Base-by-base conservation (phyloP, 192 early-diverging fungal genomes). In the Mortierella antarctica region DNA sequence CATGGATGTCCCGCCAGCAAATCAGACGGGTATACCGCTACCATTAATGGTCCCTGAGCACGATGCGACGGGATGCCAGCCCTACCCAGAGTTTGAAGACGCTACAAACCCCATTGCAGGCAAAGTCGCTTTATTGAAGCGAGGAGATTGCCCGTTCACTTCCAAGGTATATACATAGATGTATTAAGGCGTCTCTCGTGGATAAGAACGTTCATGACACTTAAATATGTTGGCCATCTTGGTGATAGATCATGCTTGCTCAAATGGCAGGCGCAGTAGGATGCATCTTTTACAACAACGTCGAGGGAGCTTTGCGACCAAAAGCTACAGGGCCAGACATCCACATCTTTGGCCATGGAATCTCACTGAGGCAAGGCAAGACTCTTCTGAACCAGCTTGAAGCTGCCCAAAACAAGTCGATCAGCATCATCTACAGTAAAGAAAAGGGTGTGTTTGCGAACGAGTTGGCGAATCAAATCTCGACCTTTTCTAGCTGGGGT, bases 401-500 rank as follows among this genome's bases (percentile, higher is more conserved):
- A 42, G 18, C 55, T 9, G 42, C 50, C 5, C n/a, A 60, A 18
- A 70, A 53, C 14, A 50, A 52, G 2, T 15, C 49, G 23, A 52
- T 78, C 62, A 52, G 65, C 15, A 58, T 78, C 17, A 51, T 52
- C 7, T 78, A 70, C 50, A 78, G 65, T n/a, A 6, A 45, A 13
- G 49, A 70, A 42, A 78, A 78, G 56, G 74, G 62, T 7, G 62
- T 78, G 6, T 70, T 81, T 50, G 65, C 57, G n/a, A 84, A 89
- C 59, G 75, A 83, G 5, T 70, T 88, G 17, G 92, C 87, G n/a
- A 86, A 89, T 47, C 89, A 85, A 21, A 81, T 94, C 11, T 94
- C 94, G 14, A 60, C 54, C 57, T 95, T 93, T 72, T 92, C 92
- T 8, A 92, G 91, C 40, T 88, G 86, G 68, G 95, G 96, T 54